phyloP scores from a whole-genome alignment of 2,329 filamentous ascomycete genomes.

The Fusarium sp. region DNA sequence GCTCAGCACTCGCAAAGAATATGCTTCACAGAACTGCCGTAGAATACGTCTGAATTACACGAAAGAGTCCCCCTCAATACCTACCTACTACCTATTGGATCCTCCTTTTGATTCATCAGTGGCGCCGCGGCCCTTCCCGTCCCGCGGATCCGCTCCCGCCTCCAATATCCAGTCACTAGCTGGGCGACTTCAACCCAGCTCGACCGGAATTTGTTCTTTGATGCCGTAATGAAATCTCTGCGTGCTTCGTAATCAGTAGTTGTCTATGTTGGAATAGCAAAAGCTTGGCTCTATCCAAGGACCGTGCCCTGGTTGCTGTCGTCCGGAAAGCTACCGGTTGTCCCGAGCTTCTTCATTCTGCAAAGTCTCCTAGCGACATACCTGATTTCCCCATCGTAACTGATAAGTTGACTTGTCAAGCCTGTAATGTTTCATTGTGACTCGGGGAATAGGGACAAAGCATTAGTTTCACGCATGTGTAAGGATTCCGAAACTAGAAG shows the following conservation, averaged over 20 bases:
- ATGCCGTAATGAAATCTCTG: slow-evolving; percentile 6
- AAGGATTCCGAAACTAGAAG: slow-evolving; percentile 11
- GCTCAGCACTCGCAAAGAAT: not conserved
- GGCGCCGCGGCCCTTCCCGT: slow-evolving; percentile 42
- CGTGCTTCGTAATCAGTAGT: slow-evolving; percentile 3
- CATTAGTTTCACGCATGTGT: slow-evolving; percentile 6
- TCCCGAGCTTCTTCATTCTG: slow-evolving; percentile 1
- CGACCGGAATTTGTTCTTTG: not conserved
- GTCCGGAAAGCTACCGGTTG: slow-evolving; percentile 11
- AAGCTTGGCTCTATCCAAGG: slow-evolving; percentile 9
- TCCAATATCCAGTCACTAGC: slow-evolving; percentile 21
- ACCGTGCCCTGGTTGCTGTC: slow-evolving; percentile 4
- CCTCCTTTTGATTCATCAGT: slow-evolving; percentile 21
- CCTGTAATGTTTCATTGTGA: slow-evolving; percentile 1
- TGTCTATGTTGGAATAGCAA: slow-evolving; percentile 4
- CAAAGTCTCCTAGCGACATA: slow-evolving; percentile 5
- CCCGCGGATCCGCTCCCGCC: slow-evolving; percentile 38
- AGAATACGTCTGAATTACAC: slow-evolving; percentile 8
- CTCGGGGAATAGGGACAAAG: slow-evolving; percentile 14
- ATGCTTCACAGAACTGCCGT: not conserved
- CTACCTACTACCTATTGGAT: too few species aligned
- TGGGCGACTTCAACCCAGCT: slow-evolving; percentile 2
- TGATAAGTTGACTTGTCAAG: slow-evolving; percentile 5
- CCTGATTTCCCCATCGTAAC: not conserved
- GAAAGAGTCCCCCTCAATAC: slow-evolving; percentile 7